Evolutionary conservation across 495 filamentous ascomycete species (phyloP).

Genomic region (Eremomyces bilateralis): DNA sequence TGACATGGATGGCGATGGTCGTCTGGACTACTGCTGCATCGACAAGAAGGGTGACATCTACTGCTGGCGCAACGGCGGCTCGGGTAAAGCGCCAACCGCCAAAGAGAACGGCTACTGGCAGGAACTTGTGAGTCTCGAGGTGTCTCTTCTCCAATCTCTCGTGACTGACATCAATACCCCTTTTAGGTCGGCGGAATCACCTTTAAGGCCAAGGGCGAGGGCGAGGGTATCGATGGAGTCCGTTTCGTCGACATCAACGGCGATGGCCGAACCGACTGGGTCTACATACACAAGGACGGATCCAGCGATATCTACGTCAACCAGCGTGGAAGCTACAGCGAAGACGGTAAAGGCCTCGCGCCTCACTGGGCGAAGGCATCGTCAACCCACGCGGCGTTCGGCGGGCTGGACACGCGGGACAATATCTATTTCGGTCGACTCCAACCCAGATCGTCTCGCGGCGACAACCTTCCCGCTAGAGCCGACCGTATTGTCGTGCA

Average conservation of each 20-base stretch:
- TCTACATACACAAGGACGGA: slow-evolving; percentile 14
- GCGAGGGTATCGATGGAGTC: slow-evolving; percentile 9
- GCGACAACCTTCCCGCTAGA: too few species aligned
- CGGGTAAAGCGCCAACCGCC: too few species aligned
- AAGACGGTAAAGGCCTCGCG: slow-evolving; percentile 2
- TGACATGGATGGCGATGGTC: slow-evolving; percentile 19
- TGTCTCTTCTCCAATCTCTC: too few species aligned
- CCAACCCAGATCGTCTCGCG: too few species aligned
- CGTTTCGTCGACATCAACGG: slow-evolving; percentile 18
- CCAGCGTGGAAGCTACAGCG: slow-evolving; percentile 10
- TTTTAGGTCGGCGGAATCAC: slow-evolving; percentile 3
- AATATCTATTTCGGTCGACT: slow-evolving; percentile 2
- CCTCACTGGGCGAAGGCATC: slow-evolving; percentile 1
- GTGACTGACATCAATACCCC: too few species aligned
- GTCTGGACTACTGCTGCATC: slow-evolving; percentile 9
- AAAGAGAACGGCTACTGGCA: slow-evolving; percentile 18
- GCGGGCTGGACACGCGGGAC: not conserved
- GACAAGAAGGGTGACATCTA: too few species aligned
- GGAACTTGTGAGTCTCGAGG: too few species aligned
- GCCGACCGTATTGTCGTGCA: slow-evolving; percentile 4
- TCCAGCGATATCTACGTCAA: slow-evolving; percentile 12
- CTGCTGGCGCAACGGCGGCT: too few species aligned
- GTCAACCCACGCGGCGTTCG: not conserved
- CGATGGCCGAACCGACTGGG: slow-evolving; percentile 15
- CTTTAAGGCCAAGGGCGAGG: slow-evolving; percentile 10